Base-by-base conservation (phyloP, 2,329 filamentous ascomycete genomes). In the Clonostachys rosea region DNA sequence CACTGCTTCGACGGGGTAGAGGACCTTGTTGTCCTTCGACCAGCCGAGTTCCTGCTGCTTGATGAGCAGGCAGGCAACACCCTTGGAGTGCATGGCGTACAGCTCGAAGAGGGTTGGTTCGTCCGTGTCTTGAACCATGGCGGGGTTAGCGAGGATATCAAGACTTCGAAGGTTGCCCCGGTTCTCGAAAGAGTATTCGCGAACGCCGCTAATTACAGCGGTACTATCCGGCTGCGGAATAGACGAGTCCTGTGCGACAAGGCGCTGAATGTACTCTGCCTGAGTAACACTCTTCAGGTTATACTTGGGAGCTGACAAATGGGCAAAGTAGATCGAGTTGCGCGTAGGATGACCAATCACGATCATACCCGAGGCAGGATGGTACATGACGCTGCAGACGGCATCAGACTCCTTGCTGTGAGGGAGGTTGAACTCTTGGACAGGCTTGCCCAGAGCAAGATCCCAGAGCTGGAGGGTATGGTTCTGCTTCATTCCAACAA, bases 391-490 rank as follows among this genome's bases (percentile, higher is more conserved):
- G 63, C 91, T 97, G 76, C 94, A 99, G 51, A 97, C 92, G n/a
- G 91, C 91, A 67, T 96, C 92, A 4, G 90, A 95, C 64, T 97
- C 92, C 62, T 94, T 95, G 70, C 89, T 89, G 63, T 99, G 92
- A 1, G 94, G 94, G 48, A 99, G 83, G 64, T 96, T 94, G 65
- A 99, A 86, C 71, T 99, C 94, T 65, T 99, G 92, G 36, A 99
- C 94, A 33, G 91, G 89, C 70, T 96, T 96, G 55, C 87, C 88
- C 34, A 99, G 84, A 40, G 89, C 91, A 61, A 99, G 84, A 73
- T 99, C 94, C 95, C 94, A 99, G 41, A 99, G 82, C 74, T 99
- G 95, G 52, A 99, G 82, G 47, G 92, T 95, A 71, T 99, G 94
- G 68, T 99, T 99, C 68, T 99, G 94, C 74, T 97, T 96, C 82